Evolutionary conservation across 2,329 filamentous ascomycete genomes (phyloP).

Genomic region (Colletotrichum spaethianum): DNA sequence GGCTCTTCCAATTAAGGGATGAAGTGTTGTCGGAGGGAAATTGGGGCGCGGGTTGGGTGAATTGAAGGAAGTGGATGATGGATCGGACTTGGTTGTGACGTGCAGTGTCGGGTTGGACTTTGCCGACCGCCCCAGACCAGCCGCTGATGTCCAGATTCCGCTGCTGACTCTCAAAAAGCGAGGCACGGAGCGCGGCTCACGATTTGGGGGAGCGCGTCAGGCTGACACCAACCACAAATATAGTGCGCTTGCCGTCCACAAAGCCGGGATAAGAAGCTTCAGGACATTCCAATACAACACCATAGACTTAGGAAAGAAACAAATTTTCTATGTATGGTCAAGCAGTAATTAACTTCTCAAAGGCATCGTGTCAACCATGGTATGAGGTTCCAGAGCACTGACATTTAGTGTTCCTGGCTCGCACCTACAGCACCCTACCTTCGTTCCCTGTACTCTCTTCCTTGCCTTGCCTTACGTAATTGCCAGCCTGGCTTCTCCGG

Average conservation of each 20-base stretch:
- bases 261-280: not conserved
- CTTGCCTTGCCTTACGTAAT: conserved; percentile 20
- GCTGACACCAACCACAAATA: conserved; percentile 33
- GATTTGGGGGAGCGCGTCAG: conserved; percentile 40
- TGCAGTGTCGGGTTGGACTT: conserved; percentile 31
- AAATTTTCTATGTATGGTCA: not conserved
- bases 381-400: not conserved
- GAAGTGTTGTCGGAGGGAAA: not conserved
- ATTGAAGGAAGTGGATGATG: conserved; percentile 22
- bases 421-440: not conserved
- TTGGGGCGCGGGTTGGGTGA: conserved; percentile 4
- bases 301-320: not conserved
- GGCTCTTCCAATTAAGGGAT: conserved; percentile 1
- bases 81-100: conserved; percentile 14
- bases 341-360: not conserved
- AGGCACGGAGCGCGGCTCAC: conserved; percentile 37
- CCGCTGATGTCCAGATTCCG: conserved; percentile 30
- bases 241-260: not conserved
- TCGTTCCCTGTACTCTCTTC: not conserved
- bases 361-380: not conserved
- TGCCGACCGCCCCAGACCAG: conserved; percentile 40
- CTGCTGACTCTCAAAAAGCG: conserved; percentile 28
- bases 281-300: not conserved
- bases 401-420: not conserved
- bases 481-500: conserved; percentile 11